Base-by-base conservation (phyloP, 73 alveolate genomes). In the Paramecium tetraurelia region DNA sequence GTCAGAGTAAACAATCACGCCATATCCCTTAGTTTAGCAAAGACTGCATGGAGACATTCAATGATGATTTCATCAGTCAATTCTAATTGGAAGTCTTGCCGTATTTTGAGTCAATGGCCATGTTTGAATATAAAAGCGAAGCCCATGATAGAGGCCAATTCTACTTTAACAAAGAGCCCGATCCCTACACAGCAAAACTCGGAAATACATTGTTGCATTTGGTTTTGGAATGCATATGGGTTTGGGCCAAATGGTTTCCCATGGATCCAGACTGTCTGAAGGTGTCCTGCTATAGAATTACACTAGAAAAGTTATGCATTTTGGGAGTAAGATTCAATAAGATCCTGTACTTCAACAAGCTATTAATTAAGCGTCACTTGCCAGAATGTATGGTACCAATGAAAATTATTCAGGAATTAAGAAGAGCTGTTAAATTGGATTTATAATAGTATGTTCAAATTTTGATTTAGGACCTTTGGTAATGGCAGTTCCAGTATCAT, bases 231-330 rank as follows among this genome's bases (percentile, higher is more conserved):
- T 86, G 93, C 41, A 68, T 86, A 59, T 86, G 85, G 63, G 93
- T 86, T 24, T 86, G 93, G 93, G 87, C 88, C 12, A 86, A 86
- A 86, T 86, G 93, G 93, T 86, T 58, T 59, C 93, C 93, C 20
- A 21, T 63, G 58, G 69, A 72, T 68, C 58, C 87, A 16, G 87
- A 75, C 38, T 75, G 68, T 24, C 11, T 75, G 8, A 75, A 75
- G 11, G 87, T 75, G 9, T 75, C 87, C 36, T 75, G 87, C 12
- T 75, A 75, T 33, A 75, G 87, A 75, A 75, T 75, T 10, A 75
- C 87, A 29, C 68, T 75, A 10, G 87, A 75, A 75, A 75, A 75
- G 36, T 20, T 75, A 8, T 29, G 58, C 3, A 35, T 75, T 36
- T 36, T 75, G 18, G 59, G 59, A 18, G 87, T 75, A 3, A 75